These are phyloP conservation scores for Bruguiera parviflora DNA, from an alignment of 345 rosid genomes.

Conservation along the genomic window DNA sequence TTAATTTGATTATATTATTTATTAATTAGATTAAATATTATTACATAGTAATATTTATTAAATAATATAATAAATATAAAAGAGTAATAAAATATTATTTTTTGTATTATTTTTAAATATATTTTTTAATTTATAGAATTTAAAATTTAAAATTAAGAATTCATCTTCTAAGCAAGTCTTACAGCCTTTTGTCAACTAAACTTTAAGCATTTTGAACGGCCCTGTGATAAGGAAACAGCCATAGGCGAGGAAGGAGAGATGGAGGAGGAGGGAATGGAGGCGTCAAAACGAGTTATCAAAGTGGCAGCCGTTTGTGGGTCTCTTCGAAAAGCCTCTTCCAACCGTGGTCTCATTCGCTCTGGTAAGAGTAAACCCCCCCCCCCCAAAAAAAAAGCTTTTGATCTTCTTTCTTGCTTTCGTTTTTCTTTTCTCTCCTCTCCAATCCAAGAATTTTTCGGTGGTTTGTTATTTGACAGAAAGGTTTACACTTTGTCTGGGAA, in stretches of 20 bases:
- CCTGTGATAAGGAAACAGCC: background rate
- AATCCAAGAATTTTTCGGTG: background rate
- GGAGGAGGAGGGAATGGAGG: slow-evolving; percentile 28
- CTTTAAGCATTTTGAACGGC: too few relatives aligned
- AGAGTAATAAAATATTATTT: too few relatives aligned
- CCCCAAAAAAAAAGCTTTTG: too few relatives aligned
- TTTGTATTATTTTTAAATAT: too few relatives aligned
- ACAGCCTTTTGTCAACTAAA: too few relatives aligned
- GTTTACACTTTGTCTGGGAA: background rate
- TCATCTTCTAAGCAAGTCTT: too few relatives aligned
- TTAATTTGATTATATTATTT: too few relatives aligned
- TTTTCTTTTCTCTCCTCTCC: background rate
- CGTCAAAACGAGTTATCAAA: slow-evolving; percentile 46
- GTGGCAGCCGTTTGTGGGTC: slow-evolving; percentile 80
- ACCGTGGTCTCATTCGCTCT: slow-evolving; percentile 63
- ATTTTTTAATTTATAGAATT: too few relatives aligned
- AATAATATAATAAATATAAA: too few relatives aligned
- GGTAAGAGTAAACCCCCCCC: slow-evolving; percentile 28
- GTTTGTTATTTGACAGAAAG: background rate
- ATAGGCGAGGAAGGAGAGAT: background rate
- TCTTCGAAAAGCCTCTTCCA: slow-evolving; percentile 62
- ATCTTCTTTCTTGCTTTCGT: background rate
- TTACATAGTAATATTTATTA: too few relatives aligned
- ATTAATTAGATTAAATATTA: too few relatives aligned
- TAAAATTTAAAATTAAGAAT: too few relatives aligned